phyloP scores from a whole-genome alignment of 2,329 filamentous ascomycete species.

The Aspergillus viridinutans region DNA sequence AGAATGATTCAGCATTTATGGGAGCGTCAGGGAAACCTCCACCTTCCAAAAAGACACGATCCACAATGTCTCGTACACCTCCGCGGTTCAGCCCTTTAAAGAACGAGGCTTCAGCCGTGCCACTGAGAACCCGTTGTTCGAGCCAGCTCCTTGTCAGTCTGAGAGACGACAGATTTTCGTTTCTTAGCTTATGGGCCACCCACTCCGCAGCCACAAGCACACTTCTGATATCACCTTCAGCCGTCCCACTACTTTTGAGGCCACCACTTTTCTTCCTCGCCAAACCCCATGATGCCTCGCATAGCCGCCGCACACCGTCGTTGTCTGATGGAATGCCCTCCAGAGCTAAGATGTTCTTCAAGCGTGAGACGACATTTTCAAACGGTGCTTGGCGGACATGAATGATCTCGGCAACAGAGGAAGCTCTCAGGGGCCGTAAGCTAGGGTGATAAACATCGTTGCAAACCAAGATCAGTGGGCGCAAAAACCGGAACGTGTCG shows the following conservation, averaged over 20 bases:
- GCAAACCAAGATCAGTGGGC: constrained; percentile 89
- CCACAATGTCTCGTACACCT: constrained; percentile 61
- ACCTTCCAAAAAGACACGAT: constrained; percentile 62
- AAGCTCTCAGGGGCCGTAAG: constrained; percentile 79
- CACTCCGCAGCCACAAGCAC: constrained; percentile 63
- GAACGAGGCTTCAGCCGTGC: constrained; percentile 49
- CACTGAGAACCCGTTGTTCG: constrained; percentile 53
- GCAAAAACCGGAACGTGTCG: constrained; percentile 80
- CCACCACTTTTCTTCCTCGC: constrained; percentile 52
- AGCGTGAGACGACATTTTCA: constrained; percentile 75
- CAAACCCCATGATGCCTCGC: constrained; percentile 64
- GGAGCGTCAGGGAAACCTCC: constrained; percentile 54
- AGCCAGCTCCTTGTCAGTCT: constrained; percentile 57
- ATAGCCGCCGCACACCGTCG: constrained; percentile 74
- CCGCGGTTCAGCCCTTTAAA: constrained; percentile 59
- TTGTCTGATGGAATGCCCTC: constrained; percentile 85
- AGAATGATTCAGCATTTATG: constrained; percentile 34
- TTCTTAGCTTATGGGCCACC: constrained; percentile 58
- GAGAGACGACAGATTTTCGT: constrained; percentile 34
- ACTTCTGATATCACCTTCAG: constrained; percentile 57
- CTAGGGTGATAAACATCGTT: constrained; percentile 96
- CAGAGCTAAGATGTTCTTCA: constrained; percentile 80
- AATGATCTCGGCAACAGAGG: constrained; percentile 79
- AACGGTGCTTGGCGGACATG: constrained; percentile 85
- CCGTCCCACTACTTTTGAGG: constrained; percentile 41